phyloP scores from a whole-genome alignment of 2,329 filamentous ascomycete species.

The Phoma herbarum region DNA sequence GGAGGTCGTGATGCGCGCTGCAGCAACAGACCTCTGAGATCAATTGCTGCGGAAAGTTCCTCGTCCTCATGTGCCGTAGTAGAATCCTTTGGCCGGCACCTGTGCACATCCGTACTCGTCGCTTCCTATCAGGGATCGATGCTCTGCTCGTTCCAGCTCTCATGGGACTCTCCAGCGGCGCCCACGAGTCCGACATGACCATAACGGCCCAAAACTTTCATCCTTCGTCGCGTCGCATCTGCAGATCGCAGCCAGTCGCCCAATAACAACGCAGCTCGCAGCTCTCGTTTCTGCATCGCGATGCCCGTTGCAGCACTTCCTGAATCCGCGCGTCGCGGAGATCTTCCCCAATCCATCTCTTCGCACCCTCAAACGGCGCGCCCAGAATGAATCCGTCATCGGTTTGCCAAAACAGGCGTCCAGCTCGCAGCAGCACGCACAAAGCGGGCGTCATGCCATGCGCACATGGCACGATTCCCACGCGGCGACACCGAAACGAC shows the following conservation, averaged over 20 bases:
- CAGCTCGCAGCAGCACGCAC: constrained; percentile 2
- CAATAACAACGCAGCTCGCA: neutral
- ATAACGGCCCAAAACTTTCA: neutral
- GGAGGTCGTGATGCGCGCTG: constrained; percentile 6
- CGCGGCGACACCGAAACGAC: constrained; percentile 12
- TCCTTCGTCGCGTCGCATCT: constrained; percentile 2
- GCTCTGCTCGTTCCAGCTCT: neutral
- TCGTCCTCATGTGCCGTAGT: neutral
- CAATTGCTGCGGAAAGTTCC: neutral
- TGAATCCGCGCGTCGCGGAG: neutral
- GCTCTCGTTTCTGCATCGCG: neutral
- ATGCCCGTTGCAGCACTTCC: neutral
- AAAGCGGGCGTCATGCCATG: constrained; percentile 14
- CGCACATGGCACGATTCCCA: constrained; percentile 11
- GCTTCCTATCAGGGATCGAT: neutral
- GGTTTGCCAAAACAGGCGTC: constrained; percentile 5
- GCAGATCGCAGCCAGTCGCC: constrained; percentile 1
- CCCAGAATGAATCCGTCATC: constrained; percentile 6
- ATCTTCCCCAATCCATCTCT: neutral
- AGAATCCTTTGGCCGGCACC: neutral
- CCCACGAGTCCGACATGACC: neutral
- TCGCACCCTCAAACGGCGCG: neutral
- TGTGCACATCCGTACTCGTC: neutral
- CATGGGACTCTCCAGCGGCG: neutral
- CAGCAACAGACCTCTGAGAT: neutral